Evolutionary conservation across 345 rosid species (phyloP), one percentile per base, ranked within the genome.

Genomic region (Populus davidiana): DNA sequence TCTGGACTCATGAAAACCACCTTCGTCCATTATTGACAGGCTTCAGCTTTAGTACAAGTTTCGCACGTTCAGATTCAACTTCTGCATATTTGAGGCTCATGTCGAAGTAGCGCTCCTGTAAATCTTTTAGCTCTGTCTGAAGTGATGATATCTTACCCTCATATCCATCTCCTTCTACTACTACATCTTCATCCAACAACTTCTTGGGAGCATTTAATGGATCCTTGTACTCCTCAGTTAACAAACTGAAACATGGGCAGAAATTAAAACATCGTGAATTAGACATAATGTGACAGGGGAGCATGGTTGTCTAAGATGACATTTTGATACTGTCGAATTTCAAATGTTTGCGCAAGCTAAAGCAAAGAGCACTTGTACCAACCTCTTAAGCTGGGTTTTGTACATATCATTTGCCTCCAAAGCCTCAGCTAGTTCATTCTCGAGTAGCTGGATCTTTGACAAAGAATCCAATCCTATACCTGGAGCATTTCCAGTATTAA

Each of bases 1-100:
- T 17, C 70, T 36, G 70, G 44, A 44, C 31, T 47, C 67, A 83
- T 65, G 33, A 72, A 72, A 81, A 77, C 83, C 85, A 70, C 56
- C 73, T 78, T 77, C 78, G 82, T 76, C 80, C 78, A 33, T 29
- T 78, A 59, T 43, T 78, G 6, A 35, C 77, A 20, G 88, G 35
- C 80, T 80, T 91, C 76, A 89, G 90, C 81, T 85, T 87, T 81
- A 86, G 74, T 77, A 83, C 81, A n/a, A 73, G 73, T 67, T 78
- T 77, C 50, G 56, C 88, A 9, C 87, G 77, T 62, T 91, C 84
- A 71, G 88, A 82, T 80, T 89, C 89, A 11, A 83, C 92, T 81
- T 89, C 86, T 0, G 94, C 92, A 38, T 87, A 91, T 75, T 87
- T 85, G 31, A 91, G 86, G 85, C 94, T 91, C 88, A 89, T 83